Evolutionary conservation across 1,284 basidiomycete species (phyloP).

Genomic region (Apiotrichum laibachii): DNA sequence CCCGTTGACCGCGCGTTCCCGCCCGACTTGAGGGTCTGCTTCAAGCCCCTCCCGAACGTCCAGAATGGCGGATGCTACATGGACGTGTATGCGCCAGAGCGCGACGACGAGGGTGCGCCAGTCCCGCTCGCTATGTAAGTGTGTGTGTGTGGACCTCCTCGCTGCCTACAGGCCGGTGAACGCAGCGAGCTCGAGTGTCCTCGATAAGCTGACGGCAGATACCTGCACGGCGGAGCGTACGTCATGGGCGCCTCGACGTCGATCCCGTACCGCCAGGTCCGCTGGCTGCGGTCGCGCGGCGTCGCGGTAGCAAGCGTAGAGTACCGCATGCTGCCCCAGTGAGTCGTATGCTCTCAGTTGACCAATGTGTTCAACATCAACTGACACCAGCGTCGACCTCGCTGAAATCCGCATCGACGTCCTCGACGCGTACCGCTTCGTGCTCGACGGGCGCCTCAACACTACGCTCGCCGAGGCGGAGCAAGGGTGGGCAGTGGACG

Average conservation of each 20-base stretch:
- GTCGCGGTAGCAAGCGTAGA: slow-evolving; percentile 23
- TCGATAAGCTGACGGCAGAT: background rate
- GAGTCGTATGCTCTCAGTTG: background rate
- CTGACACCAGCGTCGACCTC: slow-evolving; percentile 10
- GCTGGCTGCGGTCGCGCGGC: slow-evolving; percentile 18
- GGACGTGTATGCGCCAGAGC: slow-evolving; percentile 23
- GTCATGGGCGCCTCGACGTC: slow-evolving; percentile 13
- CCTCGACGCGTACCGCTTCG: slow-evolving; percentile 21
- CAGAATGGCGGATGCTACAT: slow-evolving; percentile 22
- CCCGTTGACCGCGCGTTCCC: slow-evolving; percentile 1
- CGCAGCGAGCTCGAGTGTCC: no score
- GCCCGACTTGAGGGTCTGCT: slow-evolving; percentile 19
- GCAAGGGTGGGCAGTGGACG: background rate
- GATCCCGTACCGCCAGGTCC: slow-evolving; percentile 21
- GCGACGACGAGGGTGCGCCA: background rate
- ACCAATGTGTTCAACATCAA: no score
- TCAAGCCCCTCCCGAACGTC: slow-evolving; percentile 15
- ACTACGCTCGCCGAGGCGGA: background rate
- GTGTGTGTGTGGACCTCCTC: background rate
- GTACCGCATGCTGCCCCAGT: slow-evolving; percentile 27
- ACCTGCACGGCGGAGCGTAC: slow-evolving; percentile 26
- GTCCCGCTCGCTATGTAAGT: slow-evolving; percentile 14
- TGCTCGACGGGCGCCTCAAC: slow-evolving; percentile 8
- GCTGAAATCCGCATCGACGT: slow-evolving; percentile 12
- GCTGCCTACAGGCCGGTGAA: no score